These are phyloP conservation scores for Aspergillus quadrilineatus DNA, from an alignment of 2,329 filamentous ascomycete species.

Conservation along the genomic window DNA sequence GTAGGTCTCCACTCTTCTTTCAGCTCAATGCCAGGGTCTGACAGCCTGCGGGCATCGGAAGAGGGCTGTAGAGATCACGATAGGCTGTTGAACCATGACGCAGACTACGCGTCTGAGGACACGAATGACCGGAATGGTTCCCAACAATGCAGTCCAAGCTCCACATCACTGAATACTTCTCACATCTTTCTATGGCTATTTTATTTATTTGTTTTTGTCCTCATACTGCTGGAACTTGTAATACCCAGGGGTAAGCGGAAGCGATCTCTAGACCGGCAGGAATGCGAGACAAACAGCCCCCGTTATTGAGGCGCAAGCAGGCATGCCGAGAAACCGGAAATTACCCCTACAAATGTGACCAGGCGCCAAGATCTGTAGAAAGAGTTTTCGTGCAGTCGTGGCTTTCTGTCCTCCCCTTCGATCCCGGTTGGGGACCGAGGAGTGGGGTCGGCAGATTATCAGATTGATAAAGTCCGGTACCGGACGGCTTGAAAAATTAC, in stretches of 20 bases:
- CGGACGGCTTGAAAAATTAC: background rate
- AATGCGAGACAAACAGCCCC: background rate
- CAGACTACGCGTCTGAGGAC: background rate
- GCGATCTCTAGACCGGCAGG: no score
- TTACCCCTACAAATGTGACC: background rate
- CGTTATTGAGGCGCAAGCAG: background rate
- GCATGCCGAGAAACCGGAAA: background rate
- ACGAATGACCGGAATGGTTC: no score
- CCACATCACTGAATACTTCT: no score
- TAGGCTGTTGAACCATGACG: background rate
- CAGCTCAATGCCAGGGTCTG: background rate
- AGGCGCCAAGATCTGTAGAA: background rate
- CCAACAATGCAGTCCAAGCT: no score
- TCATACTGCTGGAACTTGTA: no score
- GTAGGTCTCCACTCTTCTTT: background rate
- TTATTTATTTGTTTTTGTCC: no score
- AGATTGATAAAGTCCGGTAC: background rate
- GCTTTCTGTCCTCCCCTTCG: background rate
- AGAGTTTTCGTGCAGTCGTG: background rate
- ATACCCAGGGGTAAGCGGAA: no score
- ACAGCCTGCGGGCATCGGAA: background rate
- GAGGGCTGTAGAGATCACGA: background rate
- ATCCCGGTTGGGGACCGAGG: background rate
- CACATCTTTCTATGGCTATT: no score
- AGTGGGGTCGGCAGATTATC: conserved; percentile 1